Evolutionary conservation across 2,329 filamentous ascomycete species (phyloP), one percentile per base, ranked within the genome.

Genomic region (Curvularia sp.): DNA sequence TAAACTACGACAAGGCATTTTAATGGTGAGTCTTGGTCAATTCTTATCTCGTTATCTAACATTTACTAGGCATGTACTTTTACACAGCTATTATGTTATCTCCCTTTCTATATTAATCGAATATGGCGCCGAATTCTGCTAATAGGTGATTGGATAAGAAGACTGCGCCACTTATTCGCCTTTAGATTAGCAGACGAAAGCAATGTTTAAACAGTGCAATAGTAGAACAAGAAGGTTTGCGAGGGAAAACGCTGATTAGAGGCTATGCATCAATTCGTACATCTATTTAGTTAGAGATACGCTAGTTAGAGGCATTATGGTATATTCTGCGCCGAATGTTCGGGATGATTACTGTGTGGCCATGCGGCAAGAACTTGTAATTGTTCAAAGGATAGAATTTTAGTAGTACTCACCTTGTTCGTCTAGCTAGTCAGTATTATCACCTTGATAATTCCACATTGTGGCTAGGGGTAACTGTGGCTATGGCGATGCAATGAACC

Each of bases 41-140:
- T 9, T 13, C 44, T 44, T 1, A 10, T 55, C 13, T 28, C 15
- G n/a, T 10, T 3, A 55, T 44, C 53, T 55, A 49, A 55, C 28
- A 8, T 15, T 5, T 44, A 30, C 28, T 22, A 55, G 53, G 46
- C 39, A 15, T 55, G 22, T 47, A 55, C 53, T 28, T 30, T 30
- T 55, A 55, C 10, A 47, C 38, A 43, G 53, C 31, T 55, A 12
- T 20, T 20, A 3, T 55, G 39, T 49, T 10, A 50, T 13, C 47
- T 55, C 13, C 39, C 53, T 44, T 44, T 55, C n/a, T 44, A 55
- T 30, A 39, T 50, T 12, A 55, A 46, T 50, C 30, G 22, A 39
- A 49, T 55, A 7, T 46, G 10, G 53, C 46, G 53, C 39, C n/a
- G 22, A 49, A 39, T 55, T 18, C 4, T 55, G 1, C 46, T 4